These are phyloP conservation scores for Zygosaccharomyces rouxii DNA, from an alignment of 805 yeast genomes.

Conservation along the genomic window DNA sequence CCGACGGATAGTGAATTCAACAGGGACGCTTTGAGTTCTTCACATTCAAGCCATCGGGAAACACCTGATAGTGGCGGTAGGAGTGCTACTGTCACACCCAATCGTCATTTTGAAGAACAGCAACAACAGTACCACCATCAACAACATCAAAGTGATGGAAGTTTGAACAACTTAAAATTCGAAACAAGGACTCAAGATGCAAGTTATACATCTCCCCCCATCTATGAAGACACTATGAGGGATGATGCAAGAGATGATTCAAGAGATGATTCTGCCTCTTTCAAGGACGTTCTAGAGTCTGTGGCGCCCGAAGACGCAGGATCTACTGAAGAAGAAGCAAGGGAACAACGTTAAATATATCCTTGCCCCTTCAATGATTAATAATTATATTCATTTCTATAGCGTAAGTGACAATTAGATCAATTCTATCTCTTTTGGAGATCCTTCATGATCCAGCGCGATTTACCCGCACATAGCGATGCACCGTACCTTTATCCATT, in stretches of 20 bases:
- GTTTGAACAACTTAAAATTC: background rate
- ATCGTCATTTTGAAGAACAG: background rate
- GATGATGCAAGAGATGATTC: background rate
- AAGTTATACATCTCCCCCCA: background rate
- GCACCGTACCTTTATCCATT: conserved; percentile 1
- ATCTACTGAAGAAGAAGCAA: background rate
- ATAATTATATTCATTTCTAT: conserved; percentile 1
- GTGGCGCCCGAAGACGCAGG: background rate
- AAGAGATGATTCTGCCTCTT: background rate
- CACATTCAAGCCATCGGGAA: background rate
- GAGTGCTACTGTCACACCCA: background rate
- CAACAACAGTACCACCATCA: background rate
- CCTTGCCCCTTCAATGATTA: too few relatives aligned
- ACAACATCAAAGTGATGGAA: background rate
- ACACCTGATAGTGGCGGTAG: background rate
- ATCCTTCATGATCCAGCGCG: too few relatives aligned
- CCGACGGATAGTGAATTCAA: background rate
- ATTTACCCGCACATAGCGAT: conserved; percentile 4
- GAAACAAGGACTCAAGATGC: background rate
- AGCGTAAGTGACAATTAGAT: background rate
- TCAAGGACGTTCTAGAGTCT: background rate
- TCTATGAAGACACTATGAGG: background rate
- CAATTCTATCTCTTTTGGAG: too few relatives aligned
- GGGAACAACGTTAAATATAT: background rate
- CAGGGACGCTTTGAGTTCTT: background rate